These are phyloP conservation scores for Corynascus novoguineensis DNA, from an alignment of 495 filamentous ascomycete genomes.

Conservation along the genomic window DNA sequence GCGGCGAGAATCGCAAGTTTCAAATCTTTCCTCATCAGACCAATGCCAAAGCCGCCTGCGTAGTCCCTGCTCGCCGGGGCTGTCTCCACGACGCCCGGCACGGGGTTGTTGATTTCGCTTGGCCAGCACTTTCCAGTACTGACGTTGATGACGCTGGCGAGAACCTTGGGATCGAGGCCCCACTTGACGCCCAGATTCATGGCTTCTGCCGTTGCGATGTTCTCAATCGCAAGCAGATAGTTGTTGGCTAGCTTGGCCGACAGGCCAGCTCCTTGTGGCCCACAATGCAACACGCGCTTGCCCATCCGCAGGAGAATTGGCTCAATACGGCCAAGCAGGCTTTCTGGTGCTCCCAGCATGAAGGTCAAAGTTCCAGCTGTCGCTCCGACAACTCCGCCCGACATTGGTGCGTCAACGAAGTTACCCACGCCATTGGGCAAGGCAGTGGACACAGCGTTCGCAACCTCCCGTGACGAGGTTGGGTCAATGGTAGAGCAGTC, in stretches of 20 bases:
- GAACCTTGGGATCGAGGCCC: constrained; percentile 72
- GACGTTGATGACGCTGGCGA: constrained; percentile 77
- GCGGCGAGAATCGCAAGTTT: constrained; percentile 69
- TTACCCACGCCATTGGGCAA: constrained; percentile 42
- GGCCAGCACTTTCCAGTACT: constrained; percentile 89
- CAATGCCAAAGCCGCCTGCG: constrained; percentile 74
- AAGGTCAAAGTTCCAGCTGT: constrained; percentile 70
- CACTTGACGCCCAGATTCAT: constrained; percentile 86
- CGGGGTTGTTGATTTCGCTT: constrained; percentile 86
- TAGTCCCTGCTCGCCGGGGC: constrained; percentile 72
- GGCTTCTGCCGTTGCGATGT: constrained; percentile 86
- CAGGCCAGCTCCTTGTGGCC: constrained; percentile 71
- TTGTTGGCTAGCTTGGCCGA: constrained; percentile 90
- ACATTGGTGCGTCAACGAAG: constrained; percentile 80
- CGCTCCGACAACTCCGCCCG: constrained; percentile 80
- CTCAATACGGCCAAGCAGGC: constrained; percentile 55
- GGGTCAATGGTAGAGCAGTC: constrained; percentile 87
- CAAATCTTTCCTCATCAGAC: constrained; percentile 81
- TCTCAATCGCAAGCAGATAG: constrained; percentile 85
- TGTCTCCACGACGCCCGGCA: constrained; percentile 71
- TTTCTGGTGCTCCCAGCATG: constrained; percentile 70
- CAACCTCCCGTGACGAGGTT: constrained; percentile 62
- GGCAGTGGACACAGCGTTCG: constrained; percentile 53
- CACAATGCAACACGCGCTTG: constrained; percentile 72
- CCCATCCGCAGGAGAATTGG: constrained; percentile 73